Conservation (phyloP, 2,329 filamentous ascomycete species). For the Clonostachys solani region DNA sequence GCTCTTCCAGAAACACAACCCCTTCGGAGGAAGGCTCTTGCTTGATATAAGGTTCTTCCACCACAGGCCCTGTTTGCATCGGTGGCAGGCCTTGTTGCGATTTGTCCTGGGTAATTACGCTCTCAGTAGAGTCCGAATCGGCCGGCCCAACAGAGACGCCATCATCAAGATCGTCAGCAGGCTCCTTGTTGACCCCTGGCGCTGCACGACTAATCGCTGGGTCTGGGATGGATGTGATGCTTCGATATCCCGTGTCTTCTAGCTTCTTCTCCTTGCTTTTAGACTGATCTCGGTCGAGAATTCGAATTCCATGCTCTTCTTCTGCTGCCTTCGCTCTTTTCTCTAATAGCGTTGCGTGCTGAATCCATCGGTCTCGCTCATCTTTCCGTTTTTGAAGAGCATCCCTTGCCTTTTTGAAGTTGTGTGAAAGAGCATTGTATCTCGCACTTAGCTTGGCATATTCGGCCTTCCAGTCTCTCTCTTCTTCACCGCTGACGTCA, state of each 20-base stretch:
- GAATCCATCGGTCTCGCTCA: constrained; percentile 38
- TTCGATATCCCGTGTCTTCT: too few relatives aligned
- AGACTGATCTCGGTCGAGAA: constrained; percentile 11
- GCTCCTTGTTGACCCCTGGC: too few relatives aligned
- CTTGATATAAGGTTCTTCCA: constrained; percentile 28
- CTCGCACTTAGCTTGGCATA: constrained; percentile 30
- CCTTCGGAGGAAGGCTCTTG: constrained; percentile 49
- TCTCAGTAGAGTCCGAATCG: too few relatives aligned
- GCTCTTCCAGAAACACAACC: constrained; percentile 46
- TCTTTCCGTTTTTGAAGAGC: constrained; percentile 32
- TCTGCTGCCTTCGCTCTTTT: constrained; percentile 37
- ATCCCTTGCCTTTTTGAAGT: constrained; percentile 33
- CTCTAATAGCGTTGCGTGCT: constrained; percentile 36
- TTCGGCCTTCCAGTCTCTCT: constrained; percentile 19
- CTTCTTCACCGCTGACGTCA: constrained; percentile 1
- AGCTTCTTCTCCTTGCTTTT: too few relatives aligned
- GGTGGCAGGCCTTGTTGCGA: constrained; percentile 14
- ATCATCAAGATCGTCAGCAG: too few relatives aligned
- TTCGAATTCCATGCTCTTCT: constrained; percentile 23
- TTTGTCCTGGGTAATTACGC: neutral
- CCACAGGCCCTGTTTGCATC: constrained; percentile 2
- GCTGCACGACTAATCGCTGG: too few relatives aligned
- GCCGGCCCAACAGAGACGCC: too few relatives aligned
- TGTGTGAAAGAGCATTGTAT: constrained; percentile 32
- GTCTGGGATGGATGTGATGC: too few relatives aligned